These are phyloP conservation scores for Polygonum aviculare DNA, from an alignment of 148 eudicot species.

Conservation along the genomic window DNA sequence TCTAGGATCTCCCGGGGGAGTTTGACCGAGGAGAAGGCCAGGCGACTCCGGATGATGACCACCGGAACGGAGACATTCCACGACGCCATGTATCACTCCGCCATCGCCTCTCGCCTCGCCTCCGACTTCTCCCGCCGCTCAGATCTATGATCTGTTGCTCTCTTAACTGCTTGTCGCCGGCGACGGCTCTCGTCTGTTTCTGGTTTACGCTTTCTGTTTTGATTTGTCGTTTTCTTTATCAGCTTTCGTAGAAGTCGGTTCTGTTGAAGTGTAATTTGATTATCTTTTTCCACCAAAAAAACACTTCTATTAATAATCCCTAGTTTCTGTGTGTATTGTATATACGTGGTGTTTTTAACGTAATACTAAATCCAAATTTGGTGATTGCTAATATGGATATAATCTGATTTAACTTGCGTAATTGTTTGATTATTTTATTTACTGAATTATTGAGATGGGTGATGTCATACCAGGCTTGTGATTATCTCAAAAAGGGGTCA, in stretches of 20 bases:
- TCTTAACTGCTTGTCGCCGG: neutral
- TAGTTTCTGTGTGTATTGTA: neutral
- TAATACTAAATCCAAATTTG: no score
- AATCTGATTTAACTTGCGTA: no score
- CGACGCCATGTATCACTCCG: constrained; percentile 76
- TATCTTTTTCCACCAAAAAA: constrained; percentile 4
- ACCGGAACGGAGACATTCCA: constrained; percentile 43
- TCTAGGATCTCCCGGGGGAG: constrained; percentile 35
- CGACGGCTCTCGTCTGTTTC: neutral
- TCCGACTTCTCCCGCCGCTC: constrained; percentile 30
- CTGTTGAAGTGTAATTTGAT: constrained; percentile 2
- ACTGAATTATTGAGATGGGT: no score
- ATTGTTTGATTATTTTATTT: no score
- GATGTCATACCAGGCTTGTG: no score
- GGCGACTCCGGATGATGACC: constrained; percentile 50
- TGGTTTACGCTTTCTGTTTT: neutral
- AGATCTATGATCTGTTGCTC: neutral
- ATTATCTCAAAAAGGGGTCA: no score
- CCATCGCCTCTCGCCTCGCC: constrained; percentile 74
- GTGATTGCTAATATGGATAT: no score
- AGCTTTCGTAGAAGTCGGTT: neutral
- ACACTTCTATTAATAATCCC: neutral
- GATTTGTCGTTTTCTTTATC: neutral
- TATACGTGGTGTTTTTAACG: no score
- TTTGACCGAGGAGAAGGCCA: constrained; percentile 72